Evolutionary conservation across 208 protist genomes (phyloP).

Genomic region (Trypanosoma platydactyli): DNA sequence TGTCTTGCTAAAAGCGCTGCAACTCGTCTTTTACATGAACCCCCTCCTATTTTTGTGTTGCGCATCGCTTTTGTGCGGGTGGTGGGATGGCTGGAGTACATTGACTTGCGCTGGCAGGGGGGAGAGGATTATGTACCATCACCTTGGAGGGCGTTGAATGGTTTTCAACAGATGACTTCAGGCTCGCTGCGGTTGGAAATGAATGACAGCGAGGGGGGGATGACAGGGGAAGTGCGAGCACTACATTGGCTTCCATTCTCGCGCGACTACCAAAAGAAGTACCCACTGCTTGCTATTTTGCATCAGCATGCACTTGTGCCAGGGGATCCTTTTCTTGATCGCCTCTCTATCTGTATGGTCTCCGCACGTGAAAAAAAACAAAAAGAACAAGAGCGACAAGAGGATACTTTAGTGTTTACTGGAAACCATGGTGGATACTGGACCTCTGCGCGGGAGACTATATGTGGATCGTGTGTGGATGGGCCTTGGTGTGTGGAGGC

Average conservation of each 20-base stretch:
- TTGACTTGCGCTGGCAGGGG: conserved; percentile 12
- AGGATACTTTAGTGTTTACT: not conserved
- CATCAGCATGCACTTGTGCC: conserved; percentile 25
- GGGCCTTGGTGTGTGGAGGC: conserved; percentile 35
- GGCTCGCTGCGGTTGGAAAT: conserved; percentile 13
- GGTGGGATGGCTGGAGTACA: conserved; percentile 29
- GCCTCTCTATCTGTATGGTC: conserved; percentile 27
- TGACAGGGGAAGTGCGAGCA: conserved; percentile 25
- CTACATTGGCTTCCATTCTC: conserved; percentile 44
- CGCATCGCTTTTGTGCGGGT: conserved; percentile 27
- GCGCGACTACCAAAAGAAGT: conserved; percentile 25
- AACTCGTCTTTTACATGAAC: not conserved
- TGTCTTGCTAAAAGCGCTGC: conserved; percentile 1
- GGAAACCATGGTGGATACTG: not conserved
- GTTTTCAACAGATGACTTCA: conserved; percentile 13
- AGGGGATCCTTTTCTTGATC: conserved; percentile 30
- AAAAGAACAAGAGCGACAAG: not conserved
- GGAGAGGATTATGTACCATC: not conserved
- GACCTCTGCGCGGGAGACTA: not conserved
- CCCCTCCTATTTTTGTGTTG: conserved; percentile 11
- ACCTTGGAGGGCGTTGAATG: conserved; percentile 19
- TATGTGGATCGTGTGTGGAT: conserved; percentile 25
- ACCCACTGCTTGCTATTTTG: conserved; percentile 45
- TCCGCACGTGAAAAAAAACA: not conserved
- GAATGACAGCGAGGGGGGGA: not conserved